Conservation (phyloP, 83 land plant species). For the Larix sibirica region DNA sequence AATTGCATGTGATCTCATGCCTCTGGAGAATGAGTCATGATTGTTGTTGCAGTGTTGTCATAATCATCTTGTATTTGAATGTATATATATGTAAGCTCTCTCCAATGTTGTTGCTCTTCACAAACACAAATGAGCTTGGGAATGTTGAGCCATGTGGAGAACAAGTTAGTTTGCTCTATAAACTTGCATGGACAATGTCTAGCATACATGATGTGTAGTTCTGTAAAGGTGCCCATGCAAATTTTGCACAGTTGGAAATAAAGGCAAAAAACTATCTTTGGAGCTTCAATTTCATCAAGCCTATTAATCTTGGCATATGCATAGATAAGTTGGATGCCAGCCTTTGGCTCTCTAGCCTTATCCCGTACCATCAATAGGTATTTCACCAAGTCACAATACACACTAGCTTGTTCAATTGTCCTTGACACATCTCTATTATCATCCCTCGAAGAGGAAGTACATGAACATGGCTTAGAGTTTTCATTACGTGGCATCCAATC, state of each 20-base stretch:
- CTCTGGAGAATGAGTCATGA: no score
- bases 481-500: no score
- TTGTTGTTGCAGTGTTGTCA: no score
- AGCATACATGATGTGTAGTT: conserved; percentile 92
- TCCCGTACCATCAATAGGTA: conserved; percentile 95
- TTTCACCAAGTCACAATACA: conserved; percentile 87
- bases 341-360: conserved; percentile 90
- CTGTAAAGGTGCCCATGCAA: conserved; percentile 99
- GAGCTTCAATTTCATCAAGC: conserved; percentile 94
- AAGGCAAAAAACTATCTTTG: conserved; percentile 91
- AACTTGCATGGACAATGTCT: conserved; percentile 94
- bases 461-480: no score
- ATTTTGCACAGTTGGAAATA: conserved; percentile 96
- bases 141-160: conserved; percentile 94
- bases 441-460: no score
- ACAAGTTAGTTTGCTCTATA: conserved; percentile 97
- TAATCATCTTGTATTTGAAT: conserved; percentile 40
- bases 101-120: conserved; percentile 99
- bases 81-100: conserved; percentile 92
- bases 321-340: conserved; percentile 94
- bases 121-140: conserved; percentile 97
- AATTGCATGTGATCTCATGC: no score
- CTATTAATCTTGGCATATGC: conserved; percentile 97
- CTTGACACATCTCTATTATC: conserved; percentile 60
- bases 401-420: conserved; percentile 74